Evolutionary conservation across 2,329 filamentous ascomycete genomes (phyloP).

Genomic region (Grosmannia penicillata): DNA sequence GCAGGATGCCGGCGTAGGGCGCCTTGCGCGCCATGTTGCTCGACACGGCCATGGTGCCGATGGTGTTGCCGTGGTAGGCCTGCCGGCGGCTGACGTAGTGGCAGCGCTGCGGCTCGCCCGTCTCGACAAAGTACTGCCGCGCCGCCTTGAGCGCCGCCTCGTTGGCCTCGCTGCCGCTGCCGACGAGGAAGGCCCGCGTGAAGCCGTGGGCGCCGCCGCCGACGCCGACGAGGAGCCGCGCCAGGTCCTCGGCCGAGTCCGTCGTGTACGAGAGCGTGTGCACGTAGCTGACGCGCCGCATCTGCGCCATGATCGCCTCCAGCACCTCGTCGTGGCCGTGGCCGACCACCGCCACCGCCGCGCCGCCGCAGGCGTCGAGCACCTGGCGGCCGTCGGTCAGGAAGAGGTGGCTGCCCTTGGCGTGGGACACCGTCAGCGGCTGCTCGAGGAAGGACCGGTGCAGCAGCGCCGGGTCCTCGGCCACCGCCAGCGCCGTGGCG

Average conservation of each 20-base stretch:
- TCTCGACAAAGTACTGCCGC: constrained; percentile 49
- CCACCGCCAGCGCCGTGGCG: too few species aligned
- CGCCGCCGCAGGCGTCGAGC: constrained; percentile 59
- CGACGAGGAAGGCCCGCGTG: constrained; percentile 20
- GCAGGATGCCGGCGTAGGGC: constrained; percentile 42
- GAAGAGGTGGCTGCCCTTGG: constrained; percentile 2
- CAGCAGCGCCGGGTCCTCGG: constrained; percentile 3
- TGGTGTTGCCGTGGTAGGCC: constrained; percentile 57
- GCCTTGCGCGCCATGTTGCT: constrained; percentile 43
- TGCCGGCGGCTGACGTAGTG: constrained; percentile 50
- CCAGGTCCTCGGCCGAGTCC: constrained; percentile 32
- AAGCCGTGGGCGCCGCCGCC: constrained; percentile 13
- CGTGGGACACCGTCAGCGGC: not conserved
- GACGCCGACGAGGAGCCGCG: constrained; percentile 13
- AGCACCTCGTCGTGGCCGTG: constrained; percentile 47
- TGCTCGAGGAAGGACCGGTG: constrained; percentile 5
- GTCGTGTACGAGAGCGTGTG: constrained; percentile 36
- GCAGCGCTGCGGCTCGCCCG: constrained; percentile 32
- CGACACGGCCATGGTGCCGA: constrained; percentile 45
- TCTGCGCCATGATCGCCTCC: constrained; percentile 42
- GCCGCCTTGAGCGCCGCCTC: constrained; percentile 55
- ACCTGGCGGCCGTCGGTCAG: constrained; percentile 34
- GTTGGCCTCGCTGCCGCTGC: constrained; percentile 48
- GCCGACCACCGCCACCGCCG: constrained; percentile 58
- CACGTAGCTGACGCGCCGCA: constrained; percentile 15